These are phyloP conservation scores for Puccinia novopanici DNA, from an alignment of 1,284 basidiomycete species.

Conservation along the genomic window DNA sequence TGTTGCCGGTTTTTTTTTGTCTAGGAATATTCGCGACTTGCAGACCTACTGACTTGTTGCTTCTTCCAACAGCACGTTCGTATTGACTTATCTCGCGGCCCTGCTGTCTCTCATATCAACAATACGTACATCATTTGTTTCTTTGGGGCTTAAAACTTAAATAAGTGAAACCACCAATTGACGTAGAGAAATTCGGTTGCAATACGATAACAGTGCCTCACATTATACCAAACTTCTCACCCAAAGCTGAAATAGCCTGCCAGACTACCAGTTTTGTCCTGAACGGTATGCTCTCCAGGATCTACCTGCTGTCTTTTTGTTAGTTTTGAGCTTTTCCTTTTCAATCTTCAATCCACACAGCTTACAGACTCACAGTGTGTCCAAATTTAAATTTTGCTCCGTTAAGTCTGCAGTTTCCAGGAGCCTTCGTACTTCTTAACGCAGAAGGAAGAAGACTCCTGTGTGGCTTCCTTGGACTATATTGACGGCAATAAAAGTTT, in stretches of 20 bases:
- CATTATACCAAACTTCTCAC: constrained; percentile 17
- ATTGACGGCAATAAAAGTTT: neutral
- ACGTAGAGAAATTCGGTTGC: neutral
- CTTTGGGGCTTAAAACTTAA: neutral
- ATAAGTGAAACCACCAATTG: neutral
- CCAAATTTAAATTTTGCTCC: neutral
- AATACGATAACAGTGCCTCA: constrained; percentile 11
- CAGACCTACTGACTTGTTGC: neutral
- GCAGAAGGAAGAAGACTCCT: neutral
- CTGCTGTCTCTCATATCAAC: constrained; percentile 15
- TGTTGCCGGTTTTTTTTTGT: neutral
- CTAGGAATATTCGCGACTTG: neutral
- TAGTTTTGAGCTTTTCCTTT: neutral
- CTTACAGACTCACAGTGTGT: neutral
- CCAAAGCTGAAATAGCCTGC: constrained; percentile 8
- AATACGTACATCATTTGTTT: constrained; percentile 7
- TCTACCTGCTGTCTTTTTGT: constrained; percentile 36
- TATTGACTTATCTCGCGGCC: constrained; percentile 8
- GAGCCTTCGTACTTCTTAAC: constrained; percentile 1
- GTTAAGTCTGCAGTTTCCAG: constrained; percentile 16
- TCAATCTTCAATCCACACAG: neutral
- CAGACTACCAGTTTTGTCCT: constrained; percentile 15
- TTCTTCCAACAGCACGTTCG: constrained; percentile 2
- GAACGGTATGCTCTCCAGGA: constrained; percentile 16
- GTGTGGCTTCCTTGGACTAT: constrained; percentile 11